phyloP scores from a whole-genome alignment of 148 eudicot species.

The Chenopodium formosanum region DNA sequence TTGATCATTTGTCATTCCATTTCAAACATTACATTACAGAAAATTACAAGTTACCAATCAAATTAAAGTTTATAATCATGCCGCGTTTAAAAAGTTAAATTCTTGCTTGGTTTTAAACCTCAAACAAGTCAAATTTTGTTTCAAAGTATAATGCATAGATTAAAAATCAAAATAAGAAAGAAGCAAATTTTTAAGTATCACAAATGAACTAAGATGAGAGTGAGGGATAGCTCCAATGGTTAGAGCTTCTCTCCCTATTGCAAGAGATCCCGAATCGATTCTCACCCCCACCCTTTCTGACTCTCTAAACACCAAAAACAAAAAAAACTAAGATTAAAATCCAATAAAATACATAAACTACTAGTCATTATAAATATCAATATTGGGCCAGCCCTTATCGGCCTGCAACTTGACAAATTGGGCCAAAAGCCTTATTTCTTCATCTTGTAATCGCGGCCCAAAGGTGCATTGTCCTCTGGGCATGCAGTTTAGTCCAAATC shows the following conservation, averaged over 20 bases:
- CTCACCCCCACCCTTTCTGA: too few species aligned
- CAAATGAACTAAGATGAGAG: too few species aligned
- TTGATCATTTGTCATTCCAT: background rate
- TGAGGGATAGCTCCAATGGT: too few species aligned
- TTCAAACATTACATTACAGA: background rate
- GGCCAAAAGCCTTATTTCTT: constrained; percentile 72
- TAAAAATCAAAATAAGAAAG: too few species aligned
- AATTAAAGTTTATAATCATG: too few species aligned
- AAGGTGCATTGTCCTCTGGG: constrained; percentile 96
- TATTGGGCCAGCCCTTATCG: constrained; percentile 62
- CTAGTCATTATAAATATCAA: constrained; percentile 37
- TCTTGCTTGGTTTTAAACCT: background rate
- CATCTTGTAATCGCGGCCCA: constrained; percentile 74
- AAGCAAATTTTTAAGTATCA: too few species aligned
- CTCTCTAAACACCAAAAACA: too few species aligned
- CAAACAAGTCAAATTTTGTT: background rate
- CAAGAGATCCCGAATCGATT: too few species aligned
- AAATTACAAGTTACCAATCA: too few species aligned
- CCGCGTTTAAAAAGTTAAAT: too few species aligned
- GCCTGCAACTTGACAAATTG: constrained; percentile 83
- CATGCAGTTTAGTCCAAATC: constrained; percentile 75
- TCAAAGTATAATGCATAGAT: background rate
- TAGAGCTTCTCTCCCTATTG: too few species aligned
- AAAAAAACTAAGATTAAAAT: too few species aligned
- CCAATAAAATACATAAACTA: background rate